A percentile compares a stretch with the other conserved stretches of the same genome.
Evolutionary conservation across 306 rosid genomes (phyloP).

Genomic region (Acacia melanoxylon): DNA sequence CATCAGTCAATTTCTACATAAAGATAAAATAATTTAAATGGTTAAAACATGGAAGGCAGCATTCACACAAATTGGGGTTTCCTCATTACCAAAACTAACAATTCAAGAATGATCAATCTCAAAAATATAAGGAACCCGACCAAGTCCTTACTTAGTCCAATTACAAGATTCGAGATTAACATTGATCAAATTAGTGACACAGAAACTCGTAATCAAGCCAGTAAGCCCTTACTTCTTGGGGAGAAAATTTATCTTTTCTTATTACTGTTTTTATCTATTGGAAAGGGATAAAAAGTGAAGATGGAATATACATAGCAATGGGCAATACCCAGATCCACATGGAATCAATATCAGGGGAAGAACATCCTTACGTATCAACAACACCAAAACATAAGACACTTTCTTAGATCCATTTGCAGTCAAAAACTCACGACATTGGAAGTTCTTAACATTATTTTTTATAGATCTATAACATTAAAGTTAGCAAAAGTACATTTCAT

Average conservation of each 20-base stretch:
- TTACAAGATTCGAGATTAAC: neutral
- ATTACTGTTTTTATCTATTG: neutral
- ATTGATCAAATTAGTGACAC: neutral
- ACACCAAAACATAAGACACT: too few species aligned
- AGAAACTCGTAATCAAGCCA: neutral
- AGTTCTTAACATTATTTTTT: neutral
- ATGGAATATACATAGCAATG: neutral
- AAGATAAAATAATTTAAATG: constrained; percentile 9
- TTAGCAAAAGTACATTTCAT: constrained; percentile 6
- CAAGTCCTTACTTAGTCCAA: neutral
- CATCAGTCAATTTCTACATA: constrained; percentile 81
- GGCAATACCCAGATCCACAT: neutral
- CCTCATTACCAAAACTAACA: neutral
- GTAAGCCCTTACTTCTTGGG: neutral
- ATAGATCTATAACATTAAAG: neutral
- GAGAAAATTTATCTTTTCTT: neutral
- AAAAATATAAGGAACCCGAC: neutral
- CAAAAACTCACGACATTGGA: constrained; percentile 4
- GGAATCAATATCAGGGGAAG: constrained; percentile 1
- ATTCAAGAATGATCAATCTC: neutral
- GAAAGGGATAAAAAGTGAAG: neutral
- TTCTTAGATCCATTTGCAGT: neutral
- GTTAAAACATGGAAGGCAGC: constrained; percentile 1
- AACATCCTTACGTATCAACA: neutral
- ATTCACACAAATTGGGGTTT: neutral